Base-by-base conservation (phyloP, 257 asterid genomes). In the Solanum etuberosum region DNA sequence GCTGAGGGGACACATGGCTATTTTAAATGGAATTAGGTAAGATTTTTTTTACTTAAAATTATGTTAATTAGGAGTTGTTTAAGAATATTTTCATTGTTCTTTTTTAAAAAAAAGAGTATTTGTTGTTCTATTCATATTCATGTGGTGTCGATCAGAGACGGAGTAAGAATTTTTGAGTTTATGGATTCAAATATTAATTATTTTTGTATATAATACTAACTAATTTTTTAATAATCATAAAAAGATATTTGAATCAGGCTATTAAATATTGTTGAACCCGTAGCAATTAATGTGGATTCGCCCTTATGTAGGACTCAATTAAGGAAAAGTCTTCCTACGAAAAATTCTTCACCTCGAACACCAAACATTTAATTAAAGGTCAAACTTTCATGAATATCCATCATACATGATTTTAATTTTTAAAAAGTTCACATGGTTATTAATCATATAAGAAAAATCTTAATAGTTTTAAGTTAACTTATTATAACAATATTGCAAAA, bases 171-270 rank as follows among this genome's bases (percentile, higher is more conserved):
- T 29, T 29, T 32, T 70, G 2, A 31, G 2, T 16, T 32, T 32
- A 70, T 70, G 7, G 0, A 1, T 18, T 16, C 3, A 8, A 0
- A 6, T 4, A 4, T 2, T 7, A 70, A 8, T 70, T 16, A 8
- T 32, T 32, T 32, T 70, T 29, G 11, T 68, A 68, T 5, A 67
- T 67, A 48, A 3, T 48, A n/a, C 21, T 67, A 67, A 67, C 1
- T 67, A 67, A n/a, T 1, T 29, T 27, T 67, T 27, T 67, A 67
- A 67, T 0, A 25, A 27, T 13, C 21, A 12, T 68, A 29, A n/a
- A 0, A 31, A 1, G 2, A 1, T 13, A 2, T 68, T 31, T 15
- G 13, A 31, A 4, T 2, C 6, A 16, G 20, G 0, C 1, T 6
- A 31, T 31, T 70, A 3, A 9, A 31, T 6, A 31, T 2, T 68